Base-by-base conservation (phyloP, 495 filamentous ascomycete species). In the Aspergillus avenaceus region DNA sequence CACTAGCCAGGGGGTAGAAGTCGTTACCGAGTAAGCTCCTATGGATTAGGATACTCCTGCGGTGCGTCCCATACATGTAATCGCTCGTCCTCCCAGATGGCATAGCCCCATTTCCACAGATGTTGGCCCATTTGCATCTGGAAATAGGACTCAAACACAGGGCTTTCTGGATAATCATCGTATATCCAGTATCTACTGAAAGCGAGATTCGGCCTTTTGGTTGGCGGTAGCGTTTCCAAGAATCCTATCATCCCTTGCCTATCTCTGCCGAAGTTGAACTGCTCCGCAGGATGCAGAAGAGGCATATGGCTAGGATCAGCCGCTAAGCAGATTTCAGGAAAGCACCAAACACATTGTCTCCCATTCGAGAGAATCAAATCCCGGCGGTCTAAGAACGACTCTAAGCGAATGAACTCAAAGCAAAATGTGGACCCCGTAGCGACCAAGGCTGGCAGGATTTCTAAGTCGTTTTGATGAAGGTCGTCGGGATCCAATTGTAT, bases 81-180 rank as follows among this genome's bases (percentile, higher is more conserved):
- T 25, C 52, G 25, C 14, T 50, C 42, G 5, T 36, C 19, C 24
- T 50, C 47, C 52, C 52, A 55, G 5, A 55, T 11, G 1, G 47
- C 52, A 21, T 50, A 50, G 5, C 26, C 47, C 52, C 52, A 55
- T 16, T 27, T 8, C 41, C 40, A 47, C 11, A 21, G 16, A 7
- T 19, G 16, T 18, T 7, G 4, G 5, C 24, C 9, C 8, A 4
- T 5, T 18, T 19, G 8, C 21, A 22, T 0, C 18, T 19, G n/a
- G 21, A 41, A 31, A 47, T 42, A 24, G 18, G 12, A n/a, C 7
- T n/a, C 5, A 46, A 45, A n/a, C 8, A 22, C 13, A 2, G 18
- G 13, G 5, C 16, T n/a, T 2, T 40, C 28, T 2, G 21, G 21
- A 3, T 44, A 13, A 3, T 21, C 16, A 9, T 46, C 9, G 3